A percentile compares a stretch with the other conserved stretches of the same genome.
phyloP scores from a whole-genome alignment of 306 rosid genomes.

The Ochetophila trinervis region DNA sequence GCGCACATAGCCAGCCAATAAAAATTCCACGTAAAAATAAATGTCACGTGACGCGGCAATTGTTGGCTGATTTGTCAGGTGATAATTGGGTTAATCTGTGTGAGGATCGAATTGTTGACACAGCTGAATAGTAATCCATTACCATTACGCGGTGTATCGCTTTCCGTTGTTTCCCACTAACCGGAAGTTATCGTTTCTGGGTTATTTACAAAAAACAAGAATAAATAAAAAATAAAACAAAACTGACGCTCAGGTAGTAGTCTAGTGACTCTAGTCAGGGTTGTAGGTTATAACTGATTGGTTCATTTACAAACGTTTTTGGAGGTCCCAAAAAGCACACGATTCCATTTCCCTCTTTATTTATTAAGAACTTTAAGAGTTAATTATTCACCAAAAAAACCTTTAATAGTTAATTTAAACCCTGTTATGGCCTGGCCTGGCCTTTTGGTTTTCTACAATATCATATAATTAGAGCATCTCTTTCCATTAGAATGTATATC shows the following conservation, averaged over 20 bases:
- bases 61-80: not conserved
- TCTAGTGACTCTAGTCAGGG: no score
- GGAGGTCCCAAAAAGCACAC: no score
- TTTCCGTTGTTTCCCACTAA: not conserved
- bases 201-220: not conserved
- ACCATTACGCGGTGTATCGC: slow-evolving; percentile 13
- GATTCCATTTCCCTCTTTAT: no score
- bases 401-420: no score
- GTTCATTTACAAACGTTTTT: no score
- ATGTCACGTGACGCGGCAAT: not conserved
- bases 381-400: no score
- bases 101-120: not conserved
- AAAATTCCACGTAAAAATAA: not conserved
- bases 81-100: not conserved
- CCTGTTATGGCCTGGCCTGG: no score
- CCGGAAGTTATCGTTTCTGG: slow-evolving; percentile 14
- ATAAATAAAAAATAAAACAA: not conserved
- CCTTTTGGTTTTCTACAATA: no score
- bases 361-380: no score
- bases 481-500: no score
- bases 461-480: no score
- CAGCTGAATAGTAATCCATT: not conserved
- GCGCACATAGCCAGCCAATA: not conserved
- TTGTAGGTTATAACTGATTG: no score
- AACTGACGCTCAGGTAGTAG: not conserved